Evolutionary conservation across 768 basidiomycete species (phyloP), one percentile per base, ranked within the genome.

Genomic region (Hydnomerulius pinastri): DNA sequence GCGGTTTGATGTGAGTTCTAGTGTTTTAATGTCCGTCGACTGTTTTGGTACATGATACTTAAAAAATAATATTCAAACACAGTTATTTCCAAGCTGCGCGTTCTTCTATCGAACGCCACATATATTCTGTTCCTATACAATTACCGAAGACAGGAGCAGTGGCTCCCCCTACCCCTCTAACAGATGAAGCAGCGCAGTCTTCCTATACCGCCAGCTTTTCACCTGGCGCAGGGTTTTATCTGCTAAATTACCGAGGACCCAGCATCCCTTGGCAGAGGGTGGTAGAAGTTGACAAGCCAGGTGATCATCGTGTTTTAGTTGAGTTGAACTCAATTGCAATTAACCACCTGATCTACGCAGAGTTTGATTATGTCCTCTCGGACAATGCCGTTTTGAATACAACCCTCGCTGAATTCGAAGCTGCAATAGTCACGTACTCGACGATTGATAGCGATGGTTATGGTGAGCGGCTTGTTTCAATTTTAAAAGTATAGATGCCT

Each of bases 51-150:
- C 49, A 54, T 55, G 62, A 51, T 54, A n/a, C 57, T 63, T 27
- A 66, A 50, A 37, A 52, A 50, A 50, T 51, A 53, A 49, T 18
- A 47, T 43, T 21, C 41, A n/a, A 42, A 60, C 28, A 42, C 63
- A 95, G 92, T 35, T 98, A 97, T 72, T 95, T 95, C 70, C 74
- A 84, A 60, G 92, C 91, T 11, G 90, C 95, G 7, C 86, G 82
- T 51, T 88, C 92, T 11, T 89, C 91, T 4, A 85, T 81, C 12
- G 84, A 92, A 58, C 82, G 96, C 18, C 90, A 95, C 62, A 66
- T 99, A 29, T 97, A 86, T 69, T 84, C 89, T 6, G 80, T 90
- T 6, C 71, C 82, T 3, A 71, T 98, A n/a, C 87, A 93, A 7
- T 72, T 71, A 45, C 65, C 67, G 37, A 66, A 61, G 35, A 64